These are phyloP conservation scores for Cladosporium sp. DNA, from an alignment of 2,329 filamentous ascomycete genomes.

Conservation along the genomic window DNA sequence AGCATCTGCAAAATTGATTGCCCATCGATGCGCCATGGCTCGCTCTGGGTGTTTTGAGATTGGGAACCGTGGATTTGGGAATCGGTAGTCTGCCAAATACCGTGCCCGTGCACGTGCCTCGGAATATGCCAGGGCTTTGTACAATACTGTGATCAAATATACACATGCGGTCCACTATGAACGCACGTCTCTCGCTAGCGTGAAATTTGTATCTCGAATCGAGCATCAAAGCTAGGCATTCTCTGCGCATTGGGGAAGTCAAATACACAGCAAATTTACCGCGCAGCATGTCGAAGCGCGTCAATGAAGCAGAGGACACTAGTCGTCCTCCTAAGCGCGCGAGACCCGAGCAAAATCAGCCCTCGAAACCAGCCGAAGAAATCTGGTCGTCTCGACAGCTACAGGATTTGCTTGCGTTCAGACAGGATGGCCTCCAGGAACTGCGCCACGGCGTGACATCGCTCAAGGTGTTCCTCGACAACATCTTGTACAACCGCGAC, in stretches of 20 bases:
- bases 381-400: slow-evolving; percentile 66
- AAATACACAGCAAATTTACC: background rate
- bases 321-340: slow-evolving; percentile 35
- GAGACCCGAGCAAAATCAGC: slow-evolving; percentile 28
- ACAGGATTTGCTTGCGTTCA: slow-evolving; percentile 66
- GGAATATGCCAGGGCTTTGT: background rate
- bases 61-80: background rate
- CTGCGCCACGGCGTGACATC: slow-evolving; percentile 69
- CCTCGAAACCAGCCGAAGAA: slow-evolving; percentile 58
- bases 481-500: slow-evolving; percentile 56
- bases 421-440: slow-evolving; percentile 64
- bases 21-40: background rate
- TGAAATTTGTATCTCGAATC: slow-evolving; percentile 9
- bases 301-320: slow-evolving; percentile 25
- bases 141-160: background rate
- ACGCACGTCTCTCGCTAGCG: background rate
- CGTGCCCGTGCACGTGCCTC: background rate
- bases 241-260: slow-evolving; percentile 1
- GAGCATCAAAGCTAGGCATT: background rate
- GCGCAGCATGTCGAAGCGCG: slow-evolving; percentile 33
- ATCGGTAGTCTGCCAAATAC: background rate
- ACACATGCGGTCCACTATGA: background rate
- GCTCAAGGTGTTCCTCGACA: slow-evolving; percentile 70
- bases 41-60: background rate
- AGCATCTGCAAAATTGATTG: background rate